phyloP scores from a whole-genome alignment of 2,329 filamentous ascomycete species.

The Graphiopsis chlorocephala region DNA sequence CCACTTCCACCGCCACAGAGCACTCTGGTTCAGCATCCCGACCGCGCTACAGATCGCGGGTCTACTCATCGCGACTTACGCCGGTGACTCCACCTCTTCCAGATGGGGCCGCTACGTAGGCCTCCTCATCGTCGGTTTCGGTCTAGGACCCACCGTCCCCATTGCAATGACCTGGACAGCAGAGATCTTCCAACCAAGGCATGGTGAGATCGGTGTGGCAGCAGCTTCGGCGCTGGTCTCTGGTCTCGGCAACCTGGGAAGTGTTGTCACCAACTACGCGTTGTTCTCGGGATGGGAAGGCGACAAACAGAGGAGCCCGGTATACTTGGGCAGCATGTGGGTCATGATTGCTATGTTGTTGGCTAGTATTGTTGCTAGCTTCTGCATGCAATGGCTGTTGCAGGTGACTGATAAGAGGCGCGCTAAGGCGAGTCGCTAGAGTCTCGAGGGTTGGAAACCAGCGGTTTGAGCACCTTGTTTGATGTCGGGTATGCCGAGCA shows the following conservation, averaged over 20 bases:
- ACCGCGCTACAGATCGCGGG: conserved; percentile 78
- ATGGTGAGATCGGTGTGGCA: conserved; percentile 87
- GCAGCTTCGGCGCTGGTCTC: conserved; percentile 82
- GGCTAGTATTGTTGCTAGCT: conserved; percentile 70
- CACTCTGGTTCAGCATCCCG: conserved; percentile 75
- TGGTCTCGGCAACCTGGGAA: conserved; percentile 81
- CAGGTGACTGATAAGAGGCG: conserved; percentile 30
- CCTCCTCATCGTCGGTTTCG: conserved; percentile 85
- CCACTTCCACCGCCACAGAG: conserved; percentile 76
- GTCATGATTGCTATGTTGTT: conserved; percentile 84
- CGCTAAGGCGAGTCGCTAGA: not conserved
- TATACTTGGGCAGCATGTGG: conserved; percentile 62
- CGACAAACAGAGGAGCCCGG: conserved; percentile 56
- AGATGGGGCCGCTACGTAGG: conserved; percentile 85
- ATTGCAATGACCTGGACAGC: conserved; percentile 94
- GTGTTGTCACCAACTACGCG: conserved; percentile 83
- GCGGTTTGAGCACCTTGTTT: not conserved
- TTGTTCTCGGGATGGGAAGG: conserved; percentile 83
- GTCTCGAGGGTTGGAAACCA: not conserved
- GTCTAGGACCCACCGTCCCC: conserved; percentile 83
- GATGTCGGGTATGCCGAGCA: not conserved
- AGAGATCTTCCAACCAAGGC: conserved; percentile 83
- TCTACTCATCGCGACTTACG: conserved; percentile 76
- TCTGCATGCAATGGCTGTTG: conserved; percentile 66
- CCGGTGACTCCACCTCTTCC: conserved; percentile 52